These are phyloP conservation scores for Plasmodium inui DNA, from an alignment of 169 alveolate genomes.

Conservation along the genomic window DNA sequence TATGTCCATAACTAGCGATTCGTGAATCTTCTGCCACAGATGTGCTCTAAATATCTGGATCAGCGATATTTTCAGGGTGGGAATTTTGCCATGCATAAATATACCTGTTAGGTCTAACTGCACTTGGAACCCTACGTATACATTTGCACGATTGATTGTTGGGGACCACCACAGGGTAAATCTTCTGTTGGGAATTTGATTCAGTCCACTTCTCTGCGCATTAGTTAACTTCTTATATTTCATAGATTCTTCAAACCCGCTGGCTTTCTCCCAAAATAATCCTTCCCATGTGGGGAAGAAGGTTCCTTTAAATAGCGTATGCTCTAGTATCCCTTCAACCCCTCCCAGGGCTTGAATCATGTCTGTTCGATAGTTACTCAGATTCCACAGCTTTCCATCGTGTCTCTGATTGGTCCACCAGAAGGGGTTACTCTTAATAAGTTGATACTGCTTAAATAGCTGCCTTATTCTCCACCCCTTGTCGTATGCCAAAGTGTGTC, in stretches of 20 bases:
- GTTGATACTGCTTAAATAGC: slow-evolving; percentile 98
- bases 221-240: slow-evolving; percentile 99
- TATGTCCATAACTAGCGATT: slow-evolving; percentile 99
- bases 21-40: slow-evolving; percentile 99
- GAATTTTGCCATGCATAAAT: slow-evolving; percentile 99
- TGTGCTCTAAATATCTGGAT: slow-evolving; percentile 99
- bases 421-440: slow-evolving; percentile 97
- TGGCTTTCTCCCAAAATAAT: slow-evolving; percentile 99
- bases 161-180: slow-evolving; percentile 99
- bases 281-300: slow-evolving; percentile 99
- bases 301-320: slow-evolving; percentile 99
- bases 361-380: slow-evolving; percentile 99
- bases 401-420: slow-evolving; percentile 99
- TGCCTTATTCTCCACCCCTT: slow-evolving; percentile 99
- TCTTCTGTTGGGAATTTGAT: slow-evolving; percentile 99
- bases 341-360: slow-evolving; percentile 99
- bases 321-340: slow-evolving; percentile 99
- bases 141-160: slow-evolving; percentile 99
- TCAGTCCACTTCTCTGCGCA: slow-evolving; percentile 99
- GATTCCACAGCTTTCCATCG: slow-evolving; percentile 99
- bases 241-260: slow-evolving; percentile 99
- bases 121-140: slow-evolving; percentile 99
- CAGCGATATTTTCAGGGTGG: slow-evolving; percentile 98
- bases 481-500: slow-evolving; percentile 99
- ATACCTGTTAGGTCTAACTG: slow-evolving; percentile 99